Evolutionary conservation across 257 asterid genomes (phyloP).

Genomic region (Eustoma russellianum): DNA sequence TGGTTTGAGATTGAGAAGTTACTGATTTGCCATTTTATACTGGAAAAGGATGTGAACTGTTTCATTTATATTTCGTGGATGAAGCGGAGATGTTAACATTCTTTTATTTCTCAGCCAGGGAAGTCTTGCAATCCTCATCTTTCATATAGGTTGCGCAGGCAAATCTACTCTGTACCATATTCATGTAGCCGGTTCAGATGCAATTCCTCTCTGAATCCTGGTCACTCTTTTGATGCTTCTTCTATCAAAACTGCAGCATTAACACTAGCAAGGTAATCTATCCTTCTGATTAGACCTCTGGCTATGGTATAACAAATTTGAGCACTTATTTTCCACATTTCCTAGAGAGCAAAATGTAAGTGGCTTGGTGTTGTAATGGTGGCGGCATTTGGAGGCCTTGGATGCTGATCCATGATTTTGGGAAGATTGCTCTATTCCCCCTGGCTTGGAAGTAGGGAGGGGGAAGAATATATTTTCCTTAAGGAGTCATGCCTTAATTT

Average conservation of each 20-base stretch:
- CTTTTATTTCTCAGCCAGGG: constrained; percentile 39
- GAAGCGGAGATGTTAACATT: constrained; percentile 11
- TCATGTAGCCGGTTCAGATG: constrained; percentile 46
- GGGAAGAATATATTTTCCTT: no score
- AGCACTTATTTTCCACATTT: no score
- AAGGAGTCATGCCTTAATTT: no score
- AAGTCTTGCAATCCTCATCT: constrained; percentile 49
- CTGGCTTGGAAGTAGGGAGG: no score
- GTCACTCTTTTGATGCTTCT: constrained; percentile 37
- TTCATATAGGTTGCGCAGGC: constrained; percentile 33
- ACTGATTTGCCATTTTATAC: background rate
- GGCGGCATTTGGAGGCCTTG: no score
- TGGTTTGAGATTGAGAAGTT: no score
- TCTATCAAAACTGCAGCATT: constrained; percentile 47
- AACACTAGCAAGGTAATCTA: constrained; percentile 54
- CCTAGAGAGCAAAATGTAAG: no score
- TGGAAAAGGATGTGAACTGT: background rate
- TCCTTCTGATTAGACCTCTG: constrained; percentile 3
- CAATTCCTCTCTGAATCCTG: constrained; percentile 46
- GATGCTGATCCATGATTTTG: no score
- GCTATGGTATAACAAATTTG: background rate
- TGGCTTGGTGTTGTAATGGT: no score
- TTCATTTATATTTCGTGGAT: background rate
- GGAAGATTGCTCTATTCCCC: no score
- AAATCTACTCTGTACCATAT: constrained; percentile 30